phyloP scores from a whole-genome alignment of 208 protist species.

The Leishmania martiniquensis region DNA sequence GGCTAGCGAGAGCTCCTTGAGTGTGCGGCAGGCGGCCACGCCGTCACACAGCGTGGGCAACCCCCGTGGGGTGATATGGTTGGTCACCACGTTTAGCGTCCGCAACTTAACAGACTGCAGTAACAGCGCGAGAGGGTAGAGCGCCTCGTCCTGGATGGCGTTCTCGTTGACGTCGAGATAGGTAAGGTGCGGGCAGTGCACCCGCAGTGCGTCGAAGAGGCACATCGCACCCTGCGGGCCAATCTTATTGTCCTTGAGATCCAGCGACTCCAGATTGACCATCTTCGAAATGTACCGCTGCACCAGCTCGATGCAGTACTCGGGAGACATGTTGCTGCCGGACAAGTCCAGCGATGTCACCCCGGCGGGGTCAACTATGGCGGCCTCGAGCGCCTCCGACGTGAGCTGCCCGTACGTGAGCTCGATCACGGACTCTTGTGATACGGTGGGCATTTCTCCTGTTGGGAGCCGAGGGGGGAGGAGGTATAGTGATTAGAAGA shows the following conservation, averaged over 20 bases:
- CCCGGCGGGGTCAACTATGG: constrained; percentile 37
- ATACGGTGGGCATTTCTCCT: constrained; percentile 10
- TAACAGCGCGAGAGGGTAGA: constrained; percentile 62
- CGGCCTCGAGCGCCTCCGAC: constrained; percentile 44
- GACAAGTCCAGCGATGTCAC: constrained; percentile 75
- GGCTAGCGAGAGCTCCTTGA: constrained; percentile 67
- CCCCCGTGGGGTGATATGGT: constrained; percentile 78
- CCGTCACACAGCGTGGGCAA: constrained; percentile 81
- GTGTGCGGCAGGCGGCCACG: constrained; percentile 45
- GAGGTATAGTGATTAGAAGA: not conserved
- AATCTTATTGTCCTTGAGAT: constrained; percentile 87
- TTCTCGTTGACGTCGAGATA: constrained; percentile 90
- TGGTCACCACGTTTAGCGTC: constrained; percentile 72
- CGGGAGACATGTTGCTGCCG: constrained; percentile 71
- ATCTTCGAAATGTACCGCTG: constrained; percentile 64
- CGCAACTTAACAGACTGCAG: constrained; percentile 51
- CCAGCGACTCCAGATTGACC: constrained; percentile 61
- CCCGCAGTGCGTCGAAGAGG: constrained; percentile 67
- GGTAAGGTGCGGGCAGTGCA: constrained; percentile 55
- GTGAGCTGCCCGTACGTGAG: constrained; percentile 76
- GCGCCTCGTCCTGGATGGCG: constrained; percentile 72
- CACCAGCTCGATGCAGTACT: constrained; percentile 51
- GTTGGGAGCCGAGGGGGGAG: not conserved
- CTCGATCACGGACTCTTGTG: constrained; percentile 36
- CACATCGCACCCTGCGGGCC: constrained; percentile 57